Evolutionary conservation across 2,329 filamentous ascomycete species (phyloP), one percentile per base, ranked within the genome.

Genomic region (Catunica adiposa): DNA sequence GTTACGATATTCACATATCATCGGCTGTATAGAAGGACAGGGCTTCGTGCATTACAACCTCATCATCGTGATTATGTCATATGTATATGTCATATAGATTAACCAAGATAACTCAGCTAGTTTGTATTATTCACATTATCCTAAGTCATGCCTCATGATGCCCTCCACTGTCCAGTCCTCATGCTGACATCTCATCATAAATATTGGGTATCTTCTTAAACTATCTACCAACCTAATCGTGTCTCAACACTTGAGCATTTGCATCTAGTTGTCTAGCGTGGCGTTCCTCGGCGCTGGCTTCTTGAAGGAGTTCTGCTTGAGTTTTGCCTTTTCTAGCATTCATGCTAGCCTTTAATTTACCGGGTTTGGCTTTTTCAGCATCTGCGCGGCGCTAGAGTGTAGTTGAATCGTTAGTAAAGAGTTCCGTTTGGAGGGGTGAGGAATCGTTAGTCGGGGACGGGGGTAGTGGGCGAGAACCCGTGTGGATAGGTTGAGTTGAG

Each of bases 241-340:
- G 71, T 48, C 67, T 67, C 17, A 67, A 62, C 17, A 65, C 61
- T 55, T 67, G 61, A 15, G 66, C 63, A 15, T 71, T 77, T 46
- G 75, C 73, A 65, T 94, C 86, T 7, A 82, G 79, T 60, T 89
- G 80, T 55, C 86, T 74, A 14, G 74, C 73, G 50, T 77, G 72
- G 56, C 80, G 70, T 64, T 89, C 85, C 56, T 82, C 75, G 53
- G 74, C 71, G 64, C 86, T 88, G 3, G 74, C 77, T 61, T 84
- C 76, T 60, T 81, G 79, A 51, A 94, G 70, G 1, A 80, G 82
- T 58, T 83, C 79, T 29, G 70, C 73, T 54, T 80, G 76, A 7
- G 84, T 88, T 70, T 86, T 80, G 62, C 79, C 81, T 70, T 84
- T 86, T 69, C 94, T 85, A 37, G 81, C 82, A 55, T 82, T 77